Conservation (phyloP, 352 stramenopile species). For the Phytopythium montanum region DNA sequence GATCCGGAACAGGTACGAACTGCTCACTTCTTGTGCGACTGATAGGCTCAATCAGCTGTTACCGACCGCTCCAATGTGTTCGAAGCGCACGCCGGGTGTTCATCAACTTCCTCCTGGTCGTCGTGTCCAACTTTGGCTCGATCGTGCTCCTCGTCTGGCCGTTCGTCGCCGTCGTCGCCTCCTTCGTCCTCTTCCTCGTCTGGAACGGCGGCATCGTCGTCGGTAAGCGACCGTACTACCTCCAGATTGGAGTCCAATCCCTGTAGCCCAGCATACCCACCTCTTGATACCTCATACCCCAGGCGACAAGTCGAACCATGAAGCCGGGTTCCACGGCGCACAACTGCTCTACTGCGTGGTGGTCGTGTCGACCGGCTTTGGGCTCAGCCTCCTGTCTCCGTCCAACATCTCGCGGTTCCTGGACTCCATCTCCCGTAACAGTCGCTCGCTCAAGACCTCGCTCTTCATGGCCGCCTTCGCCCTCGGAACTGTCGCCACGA, state of each 20-base stretch:
- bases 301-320: constrained; percentile 86
- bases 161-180: constrained; percentile 50
- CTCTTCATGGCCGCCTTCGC: constrained; percentile 24
- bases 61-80: background rate
- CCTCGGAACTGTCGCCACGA: constrained; percentile 26
- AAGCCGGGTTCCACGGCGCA: constrained; percentile 62
- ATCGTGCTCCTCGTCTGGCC: constrained; percentile 70
- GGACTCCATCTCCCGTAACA: constrained; percentile 27
- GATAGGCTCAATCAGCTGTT: background rate
- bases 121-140: constrained; percentile 42
- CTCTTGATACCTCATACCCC: background rate
- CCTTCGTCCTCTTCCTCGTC: constrained; percentile 64
- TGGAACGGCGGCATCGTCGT: constrained; percentile 79
- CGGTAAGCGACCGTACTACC: constrained; percentile 27
- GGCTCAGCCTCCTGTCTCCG: constrained; percentile 36
- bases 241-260: too few relatives aligned
- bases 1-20: constrained; percentile 30
- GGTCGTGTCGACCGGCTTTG: constrained; percentile 58
- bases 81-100: constrained; percentile 38
- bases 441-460: constrained; percentile 24
- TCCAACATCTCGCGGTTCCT: constrained; percentile 31
- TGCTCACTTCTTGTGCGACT: background rate
- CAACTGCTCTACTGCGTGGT: constrained; percentile 80
- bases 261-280: too few relatives aligned
- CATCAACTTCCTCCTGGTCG: constrained; percentile 56